phyloP scores from a whole-genome alignment of 768 basidiomycete genomes.

The Tricholomella constricta region DNA sequence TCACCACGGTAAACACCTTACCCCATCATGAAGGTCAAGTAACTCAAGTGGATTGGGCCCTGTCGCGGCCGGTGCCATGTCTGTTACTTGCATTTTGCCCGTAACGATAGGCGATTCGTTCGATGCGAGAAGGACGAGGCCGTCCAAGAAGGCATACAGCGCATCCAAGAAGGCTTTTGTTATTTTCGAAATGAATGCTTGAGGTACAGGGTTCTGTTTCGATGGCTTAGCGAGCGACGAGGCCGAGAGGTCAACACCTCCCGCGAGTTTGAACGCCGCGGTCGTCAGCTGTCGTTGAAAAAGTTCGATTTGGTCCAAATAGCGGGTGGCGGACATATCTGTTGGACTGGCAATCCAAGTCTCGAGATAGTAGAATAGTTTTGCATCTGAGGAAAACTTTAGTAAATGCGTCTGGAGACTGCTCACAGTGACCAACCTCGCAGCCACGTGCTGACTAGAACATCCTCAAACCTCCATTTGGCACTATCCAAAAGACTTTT shows the following conservation, averaged over 20 bases:
- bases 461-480: conserved; percentile 87
- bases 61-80: conserved; percentile 29
- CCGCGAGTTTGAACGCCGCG: conserved; percentile 77
- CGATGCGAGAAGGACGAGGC: conserved; percentile 77
- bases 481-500: conserved; percentile 78
- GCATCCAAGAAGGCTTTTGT: conserved; percentile 85
- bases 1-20: conserved; percentile 33
- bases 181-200: conserved; percentile 71
- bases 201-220: conserved; percentile 63
- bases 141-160: conserved; percentile 84
- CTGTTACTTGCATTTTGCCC: conserved; percentile 35
- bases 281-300: conserved; percentile 82
- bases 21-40: conserved; percentile 63
- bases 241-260: conserved; percentile 63
- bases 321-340: conserved; percentile 69
- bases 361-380: conserved; percentile 81
- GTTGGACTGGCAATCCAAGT: conserved; percentile 72
- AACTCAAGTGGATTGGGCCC: conserved; percentile 55
- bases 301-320: conserved; percentile 73
- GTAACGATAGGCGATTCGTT: conserved; percentile 59
- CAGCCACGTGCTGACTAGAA: conserved; percentile 77
- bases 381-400: conserved; percentile 60
- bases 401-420: background rate
- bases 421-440: conserved; percentile 57
- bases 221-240: conserved; percentile 50